Evolutionary conservation across 495 filamentous ascomycete genomes (phyloP), one percentile per base, ranked within the genome.

Genomic region (Pseudomonodictys pantanalensis): DNA sequence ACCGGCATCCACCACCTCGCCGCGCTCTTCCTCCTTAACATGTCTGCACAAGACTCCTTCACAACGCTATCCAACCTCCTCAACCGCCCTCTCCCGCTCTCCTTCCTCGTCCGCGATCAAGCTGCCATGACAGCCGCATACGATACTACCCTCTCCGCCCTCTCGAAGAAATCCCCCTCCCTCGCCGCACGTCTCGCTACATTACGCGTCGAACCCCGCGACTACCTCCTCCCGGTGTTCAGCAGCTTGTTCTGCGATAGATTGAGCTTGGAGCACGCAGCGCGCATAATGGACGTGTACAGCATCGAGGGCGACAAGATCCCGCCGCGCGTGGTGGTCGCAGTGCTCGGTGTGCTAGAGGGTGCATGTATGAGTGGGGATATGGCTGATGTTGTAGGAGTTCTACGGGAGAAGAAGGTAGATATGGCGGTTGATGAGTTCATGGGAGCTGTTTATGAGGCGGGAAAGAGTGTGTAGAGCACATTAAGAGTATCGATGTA

Each of bases 221-320:
- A 70, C 2, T 86, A 81, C 50, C 76, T 85, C 66, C 81, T 82
- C 32, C 78, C 81, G 1, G 79, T 86, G 64, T 82, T 86, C 71
- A 73, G 77, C 30, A 79, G 78, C 8, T 73, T 86, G 18, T 81
- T 86, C 52, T 79, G 80, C 3, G 77, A 78, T 55, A 75, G 77
- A 12, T 73, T 87, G 2, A 75, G 78, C n/a, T 73, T 96, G 2
- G 92, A 96, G 61, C 80, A 86, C 50, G 83, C 83, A 11, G 84
- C 84, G 26, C 80, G 93, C 10, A 76, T 97, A 3, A 97, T 90
- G 91, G 93, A 98, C 68, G 88, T 95, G 24, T 93, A 90, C 76
- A 86, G 92, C 1, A 96, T 97, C 56, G 93, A 98, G 69, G 92
- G 91, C 2, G 93, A 97, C 65, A 79, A 82, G 8, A 79, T 91